Evolutionary conservation across 352 stramenopile genomes (phyloP).

Genomic region (Globisporangium lucens): DNA sequence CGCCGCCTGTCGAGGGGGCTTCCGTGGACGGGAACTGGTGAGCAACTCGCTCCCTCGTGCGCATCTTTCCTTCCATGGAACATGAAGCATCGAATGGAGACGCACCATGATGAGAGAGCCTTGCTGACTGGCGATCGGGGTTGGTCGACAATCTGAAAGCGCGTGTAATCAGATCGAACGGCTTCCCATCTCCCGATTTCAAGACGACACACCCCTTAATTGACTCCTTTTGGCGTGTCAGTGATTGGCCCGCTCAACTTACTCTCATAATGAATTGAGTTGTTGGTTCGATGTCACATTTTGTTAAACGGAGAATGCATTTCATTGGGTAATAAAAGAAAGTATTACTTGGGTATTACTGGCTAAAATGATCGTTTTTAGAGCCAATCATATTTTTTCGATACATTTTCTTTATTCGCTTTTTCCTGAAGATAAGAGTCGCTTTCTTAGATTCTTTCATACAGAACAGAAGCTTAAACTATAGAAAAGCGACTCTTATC

Average conservation of each 20-base stretch:
- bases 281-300: neutral
- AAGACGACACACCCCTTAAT: neutral
- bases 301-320: neutral
- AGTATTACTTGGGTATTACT: neutral
- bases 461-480: too few species aligned
- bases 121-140: neutral
- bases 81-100: neutral
- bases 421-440: too few species aligned
- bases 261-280: too few species aligned
- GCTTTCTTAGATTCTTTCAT: too few species aligned
- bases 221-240: too few species aligned
- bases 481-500: too few species aligned
- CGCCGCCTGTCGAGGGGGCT: neutral
- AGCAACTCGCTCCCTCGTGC: neutral
- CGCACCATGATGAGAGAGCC: neutral
- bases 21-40: neutral
- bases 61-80: neutral
- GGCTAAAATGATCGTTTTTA: neutral
- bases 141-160: neutral
- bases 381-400: too few species aligned
- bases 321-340: neutral
- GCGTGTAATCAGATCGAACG: conserved; percentile 4
- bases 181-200: neutral
- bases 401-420: too few species aligned
- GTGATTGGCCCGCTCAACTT: too few species aligned